These are phyloP conservation scores for Xerocomus spinulosus DNA, from an alignment of 768 basidiomycete genomes.

Conservation along the genomic window DNA sequence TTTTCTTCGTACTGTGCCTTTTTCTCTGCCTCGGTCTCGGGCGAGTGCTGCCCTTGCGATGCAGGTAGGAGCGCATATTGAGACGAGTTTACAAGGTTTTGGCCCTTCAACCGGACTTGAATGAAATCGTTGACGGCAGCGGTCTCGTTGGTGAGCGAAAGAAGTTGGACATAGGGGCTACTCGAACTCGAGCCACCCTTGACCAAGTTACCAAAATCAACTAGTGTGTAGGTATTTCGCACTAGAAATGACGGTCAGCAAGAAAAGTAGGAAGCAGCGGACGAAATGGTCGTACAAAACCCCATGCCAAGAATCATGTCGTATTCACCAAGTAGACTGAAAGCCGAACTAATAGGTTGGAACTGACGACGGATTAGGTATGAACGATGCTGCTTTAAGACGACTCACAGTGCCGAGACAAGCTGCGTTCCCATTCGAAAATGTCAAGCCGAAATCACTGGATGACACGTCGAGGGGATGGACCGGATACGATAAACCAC, in stretches of 20 bases:
- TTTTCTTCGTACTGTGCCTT: conserved; percentile 61
- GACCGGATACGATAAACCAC: conserved; percentile 61
- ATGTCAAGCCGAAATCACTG: conserved; percentile 48
- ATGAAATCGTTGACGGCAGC: conserved; percentile 66
- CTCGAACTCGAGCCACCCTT: conserved; percentile 42
- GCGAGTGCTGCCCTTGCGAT: conserved; percentile 56
- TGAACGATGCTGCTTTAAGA: neutral
- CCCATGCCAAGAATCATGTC: conserved; percentile 83
- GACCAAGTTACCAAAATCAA: conserved; percentile 71
- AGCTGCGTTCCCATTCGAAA: conserved; percentile 44
- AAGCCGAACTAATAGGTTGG: conserved; percentile 79
- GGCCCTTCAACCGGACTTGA: conserved; percentile 52
- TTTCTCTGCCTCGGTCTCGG: conserved; percentile 59
- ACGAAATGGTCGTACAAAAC: conserved; percentile 49
- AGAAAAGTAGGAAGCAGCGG: neutral
- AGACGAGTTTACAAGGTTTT: conserved; percentile 50
- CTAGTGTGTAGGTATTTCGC: conserved; percentile 67
- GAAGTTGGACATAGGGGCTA: conserved; percentile 67
- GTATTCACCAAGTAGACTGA: conserved; percentile 71
- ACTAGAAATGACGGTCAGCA: conserved; percentile 40
- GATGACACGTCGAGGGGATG: conserved; percentile 69
- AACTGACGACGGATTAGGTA: conserved; percentile 42
- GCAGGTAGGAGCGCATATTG: conserved; percentile 59
- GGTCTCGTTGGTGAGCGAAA: conserved; percentile 50
- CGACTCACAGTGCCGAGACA: conserved; percentile 66